These are phyloP conservation scores for Venturia asperata DNA, from an alignment of 2,329 filamentous ascomycete genomes.

Conservation along the genomic window DNA sequence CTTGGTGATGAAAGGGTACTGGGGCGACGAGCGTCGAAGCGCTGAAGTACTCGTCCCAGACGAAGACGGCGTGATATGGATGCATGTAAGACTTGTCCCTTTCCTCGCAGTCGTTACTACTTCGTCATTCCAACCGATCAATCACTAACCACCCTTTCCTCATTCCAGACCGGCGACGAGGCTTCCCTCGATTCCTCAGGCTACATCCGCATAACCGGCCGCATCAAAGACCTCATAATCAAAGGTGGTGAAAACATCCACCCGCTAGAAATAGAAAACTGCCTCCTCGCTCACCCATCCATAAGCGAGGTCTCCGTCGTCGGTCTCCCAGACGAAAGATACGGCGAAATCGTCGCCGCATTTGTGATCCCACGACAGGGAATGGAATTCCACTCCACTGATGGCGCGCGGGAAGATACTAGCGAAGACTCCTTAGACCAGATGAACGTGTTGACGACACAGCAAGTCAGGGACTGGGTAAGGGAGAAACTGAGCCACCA, in stretches of 20 bases:
- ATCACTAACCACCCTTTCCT: neutral
- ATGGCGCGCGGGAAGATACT: slow-evolving; percentile 29
- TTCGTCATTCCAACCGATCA: too few species aligned
- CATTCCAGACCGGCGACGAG: slow-evolving; percentile 74
- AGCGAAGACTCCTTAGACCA: slow-evolving; percentile 15
- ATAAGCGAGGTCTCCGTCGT: slow-evolving; percentile 76
- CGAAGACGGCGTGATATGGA: slow-evolving; percentile 61
- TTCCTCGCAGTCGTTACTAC: neutral
- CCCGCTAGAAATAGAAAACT: slow-evolving; percentile 87
- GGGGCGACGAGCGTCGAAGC: slow-evolving; percentile 63
- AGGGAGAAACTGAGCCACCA: slow-evolving; percentile 63
- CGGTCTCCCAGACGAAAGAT: slow-evolving; percentile 70
- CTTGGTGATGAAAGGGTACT: slow-evolving; percentile 86
- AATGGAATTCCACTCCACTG: slow-evolving; percentile 19
- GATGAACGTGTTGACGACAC: slow-evolving; percentile 42
- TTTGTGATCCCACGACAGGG: slow-evolving; percentile 56
- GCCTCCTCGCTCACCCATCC: slow-evolving; percentile 62
- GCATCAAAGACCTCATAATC: slow-evolving; percentile 95
- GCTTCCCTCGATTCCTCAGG: slow-evolving; percentile 75
- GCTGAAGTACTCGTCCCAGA: slow-evolving; percentile 58
- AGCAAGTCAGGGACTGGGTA: slow-evolving; percentile 67
- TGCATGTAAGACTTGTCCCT: slow-evolving; percentile 47
- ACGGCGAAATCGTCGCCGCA: slow-evolving; percentile 81
- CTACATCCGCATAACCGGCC: slow-evolving; percentile 79
- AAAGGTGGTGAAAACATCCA: slow-evolving; percentile 94